Evolutionary conservation across 2,329 filamentous ascomycete genomes (phyloP).

Genomic region (Berkeleyomyces basicola): DNA sequence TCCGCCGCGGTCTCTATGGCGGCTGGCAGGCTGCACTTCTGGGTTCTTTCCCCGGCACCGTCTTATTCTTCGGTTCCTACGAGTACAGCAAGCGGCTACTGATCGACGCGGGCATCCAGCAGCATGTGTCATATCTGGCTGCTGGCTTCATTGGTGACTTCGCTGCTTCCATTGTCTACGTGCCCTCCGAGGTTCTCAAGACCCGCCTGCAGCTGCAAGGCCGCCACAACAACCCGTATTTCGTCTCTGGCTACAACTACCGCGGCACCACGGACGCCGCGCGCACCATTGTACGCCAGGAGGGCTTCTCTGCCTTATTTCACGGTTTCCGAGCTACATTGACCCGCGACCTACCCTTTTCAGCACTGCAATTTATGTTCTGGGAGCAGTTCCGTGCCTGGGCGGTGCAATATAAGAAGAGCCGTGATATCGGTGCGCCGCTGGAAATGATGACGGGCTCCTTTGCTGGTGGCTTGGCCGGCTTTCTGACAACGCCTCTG

Average conservation of each 20-base stretch:
- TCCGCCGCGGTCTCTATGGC: slow-evolving; percentile 73
- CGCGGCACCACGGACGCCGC: slow-evolving; percentile 68
- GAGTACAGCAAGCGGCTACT: slow-evolving; percentile 85
- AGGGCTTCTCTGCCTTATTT: slow-evolving; percentile 76
- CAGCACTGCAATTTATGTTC: slow-evolving; percentile 91
- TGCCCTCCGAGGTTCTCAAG: slow-evolving; percentile 93
- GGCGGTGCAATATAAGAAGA: slow-evolving; percentile 63
- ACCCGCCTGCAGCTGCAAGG: slow-evolving; percentile 93
- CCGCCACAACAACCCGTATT: slow-evolving; percentile 85
- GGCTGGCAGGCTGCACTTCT: slow-evolving; percentile 84
- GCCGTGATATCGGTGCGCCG: slow-evolving; percentile 67
- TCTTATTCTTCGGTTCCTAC: slow-evolving; percentile 92
- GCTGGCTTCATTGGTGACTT: slow-evolving; percentile 88
- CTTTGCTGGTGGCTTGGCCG: slow-evolving; percentile 78
- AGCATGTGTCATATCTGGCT: slow-evolving; percentile 70
- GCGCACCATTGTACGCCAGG: slow-evolving; percentile 64
- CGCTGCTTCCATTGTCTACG: slow-evolving; percentile 82
- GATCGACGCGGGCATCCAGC: slow-evolving; percentile 68
- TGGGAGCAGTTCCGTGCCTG: slow-evolving; percentile 85
- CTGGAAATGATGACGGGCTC: slow-evolving; percentile 82
- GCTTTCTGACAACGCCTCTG: slow-evolving; percentile 84
- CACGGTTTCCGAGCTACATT: slow-evolving; percentile 96
- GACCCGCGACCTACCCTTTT: slow-evolving; percentile 87
- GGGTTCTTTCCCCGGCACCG: slow-evolving; percentile 83
- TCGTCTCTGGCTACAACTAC: slow-evolving; percentile 93